phyloP scores from a whole-genome alignment of 2,329 filamentous ascomycete genomes.

The Phialophora verrucosa region DNA sequence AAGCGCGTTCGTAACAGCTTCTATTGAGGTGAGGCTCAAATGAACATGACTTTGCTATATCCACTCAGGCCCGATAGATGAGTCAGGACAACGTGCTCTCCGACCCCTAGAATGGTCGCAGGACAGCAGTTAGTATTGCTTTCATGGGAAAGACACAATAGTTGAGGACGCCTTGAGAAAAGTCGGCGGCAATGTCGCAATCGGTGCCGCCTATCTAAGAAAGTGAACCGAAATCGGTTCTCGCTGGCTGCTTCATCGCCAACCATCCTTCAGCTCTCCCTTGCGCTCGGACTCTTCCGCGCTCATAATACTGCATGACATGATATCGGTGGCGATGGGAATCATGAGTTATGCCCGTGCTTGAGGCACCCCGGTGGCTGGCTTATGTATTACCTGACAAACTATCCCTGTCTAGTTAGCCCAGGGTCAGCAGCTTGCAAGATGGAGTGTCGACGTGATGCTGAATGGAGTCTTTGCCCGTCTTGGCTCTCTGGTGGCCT shows the following conservation, averaged over 20 bases:
- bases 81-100: not conserved
- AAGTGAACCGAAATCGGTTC: not conserved
- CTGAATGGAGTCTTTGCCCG: not conserved
- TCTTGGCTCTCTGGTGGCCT: not conserved
- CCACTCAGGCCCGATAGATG: not conserved
- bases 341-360: not conserved
- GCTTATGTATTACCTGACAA: not conserved
- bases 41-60: not conserved
- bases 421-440: not conserved
- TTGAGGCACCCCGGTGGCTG: not conserved
- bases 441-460: not conserved
- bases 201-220: not conserved
- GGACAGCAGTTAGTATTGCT: not conserved
- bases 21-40: not conserved
- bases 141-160: not conserved
- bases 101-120: not conserved
- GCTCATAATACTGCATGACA: not conserved
- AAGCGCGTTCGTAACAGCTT: not conserved
- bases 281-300: not conserved
- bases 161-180: not conserved
- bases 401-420: not conserved
- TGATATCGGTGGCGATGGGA: not conserved
- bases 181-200: not conserved
- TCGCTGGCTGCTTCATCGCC: not conserved
- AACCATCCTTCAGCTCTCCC: not conserved